Conservation (phyloP, 2,329 filamentous ascomycete genomes). For the Aureobasidium namibiae region DNA sequence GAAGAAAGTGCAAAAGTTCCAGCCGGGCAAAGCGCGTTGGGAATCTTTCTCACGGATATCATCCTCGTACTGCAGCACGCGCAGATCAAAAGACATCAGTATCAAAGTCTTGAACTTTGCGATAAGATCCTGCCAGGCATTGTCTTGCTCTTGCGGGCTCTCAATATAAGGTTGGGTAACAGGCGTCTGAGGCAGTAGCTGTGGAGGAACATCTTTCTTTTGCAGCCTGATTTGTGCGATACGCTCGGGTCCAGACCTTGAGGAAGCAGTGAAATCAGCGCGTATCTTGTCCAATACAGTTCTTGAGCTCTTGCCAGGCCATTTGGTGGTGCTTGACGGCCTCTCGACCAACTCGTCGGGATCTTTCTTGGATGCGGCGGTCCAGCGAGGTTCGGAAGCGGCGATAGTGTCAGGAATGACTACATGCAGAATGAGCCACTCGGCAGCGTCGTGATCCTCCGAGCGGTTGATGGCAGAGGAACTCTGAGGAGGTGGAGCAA, state of each 20-base stretch:
- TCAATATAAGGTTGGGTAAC: conserved; percentile 53
- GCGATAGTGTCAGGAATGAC: conserved; percentile 79
- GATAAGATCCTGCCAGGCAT: conserved; percentile 76
- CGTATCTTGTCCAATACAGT: conserved; percentile 84
- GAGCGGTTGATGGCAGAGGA: conserved; percentile 55
- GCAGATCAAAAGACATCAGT: conserved; percentile 77
- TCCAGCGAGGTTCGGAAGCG: conserved; percentile 65
- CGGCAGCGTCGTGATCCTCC: conserved; percentile 92
- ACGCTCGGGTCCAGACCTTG: conserved; percentile 65
- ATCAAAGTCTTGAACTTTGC: conserved; percentile 82
- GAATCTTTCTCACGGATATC: conserved; percentile 92
- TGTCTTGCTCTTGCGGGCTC: conserved; percentile 67
- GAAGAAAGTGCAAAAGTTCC: conserved; percentile 99
- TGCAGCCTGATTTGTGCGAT: conserved; percentile 76
- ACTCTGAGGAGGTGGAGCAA: conserved; percentile 53
- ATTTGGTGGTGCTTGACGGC: conserved; percentile 56
- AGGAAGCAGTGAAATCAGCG: conserved; percentile 76
- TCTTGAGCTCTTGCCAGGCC: conserved; percentile 66
- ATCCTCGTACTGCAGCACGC: conserved; percentile 91
- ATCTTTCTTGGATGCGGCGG: conserved; percentile 37
- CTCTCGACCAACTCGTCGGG: conserved; percentile 57
- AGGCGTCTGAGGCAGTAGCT: conserved; percentile 36
- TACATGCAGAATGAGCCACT: conserved; percentile 91
- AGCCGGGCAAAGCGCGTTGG: conserved; percentile 78
- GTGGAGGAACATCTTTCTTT: conserved; percentile 38